Base-by-base conservation (phyloP, 2,329 filamentous ascomycete species). In the Boeremia lycopersici region DNA sequence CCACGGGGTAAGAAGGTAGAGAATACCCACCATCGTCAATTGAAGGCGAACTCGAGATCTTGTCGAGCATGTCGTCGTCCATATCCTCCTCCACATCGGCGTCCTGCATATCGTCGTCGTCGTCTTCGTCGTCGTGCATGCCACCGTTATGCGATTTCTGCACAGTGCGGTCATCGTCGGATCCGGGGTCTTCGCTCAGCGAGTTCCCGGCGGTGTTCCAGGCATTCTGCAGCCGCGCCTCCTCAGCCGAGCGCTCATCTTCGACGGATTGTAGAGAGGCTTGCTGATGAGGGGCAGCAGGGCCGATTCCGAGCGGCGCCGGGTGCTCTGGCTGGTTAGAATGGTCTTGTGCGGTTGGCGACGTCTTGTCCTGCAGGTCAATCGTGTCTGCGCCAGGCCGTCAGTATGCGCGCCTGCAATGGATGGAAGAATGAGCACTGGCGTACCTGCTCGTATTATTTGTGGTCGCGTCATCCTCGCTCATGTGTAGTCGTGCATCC, bases 41-140 rank as follows among this genome's bases (percentile, higher is more conserved):
- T 68, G 93, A 98, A 73, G 95, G 95, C 69, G 93, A 98, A 77
- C 93, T 98, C 69, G 93, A 98, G 64, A 99, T 97, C 77, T 95
- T 95, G 80, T 98, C 95, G 89, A 96, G 91, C 87, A 96, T 87
- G 76, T 98, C 93, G 77, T 97, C 87, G 71, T 96, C 92, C 74
- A 92, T 79, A 67, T 90, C 84, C 65, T 90, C 89, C 57, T 85
- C 83, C 30, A 77, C 78, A 59, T 90, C 85, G 42, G 82, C 89
- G 67, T 88, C 87, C 43, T 86, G 86, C 62, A 79, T 74, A 48
- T 84, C 81, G 12, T 70, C 76, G 46, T 86, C 84, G 45, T 36
- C 34, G 34, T 36, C 33, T 9, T 78, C 75, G 40, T 66, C 74
- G 17, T 66, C 67, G 35, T 51, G 48, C 6, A 68, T 68, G 26